These are phyloP conservation scores for Rhodofomes roseus DNA, from an alignment of 1,284 basidiomycete genomes.

Conservation along the genomic window DNA sequence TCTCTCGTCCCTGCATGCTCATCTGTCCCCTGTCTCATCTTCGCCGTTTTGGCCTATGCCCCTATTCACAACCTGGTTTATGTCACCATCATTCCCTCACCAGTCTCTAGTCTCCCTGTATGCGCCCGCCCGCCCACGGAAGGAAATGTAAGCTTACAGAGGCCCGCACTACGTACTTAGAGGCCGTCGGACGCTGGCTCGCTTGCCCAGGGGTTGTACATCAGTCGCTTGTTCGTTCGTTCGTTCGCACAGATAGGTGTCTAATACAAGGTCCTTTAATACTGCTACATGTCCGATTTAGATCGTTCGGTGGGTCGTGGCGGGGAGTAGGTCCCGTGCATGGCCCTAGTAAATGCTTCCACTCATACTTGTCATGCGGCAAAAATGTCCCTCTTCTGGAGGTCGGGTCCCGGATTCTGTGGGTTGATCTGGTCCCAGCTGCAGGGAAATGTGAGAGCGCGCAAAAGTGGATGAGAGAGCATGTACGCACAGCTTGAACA, in stretches of 20 bases:
- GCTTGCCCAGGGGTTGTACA: neutral
- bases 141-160: neutral
- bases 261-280: neutral
- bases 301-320: no score
- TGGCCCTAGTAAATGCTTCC: no score
- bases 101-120: neutral
- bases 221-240: neutral
- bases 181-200: neutral
- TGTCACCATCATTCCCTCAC: neutral
- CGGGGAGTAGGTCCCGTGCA: no score
- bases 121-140: neutral
- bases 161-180: neutral
- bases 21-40: neutral
- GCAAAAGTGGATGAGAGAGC: neutral
- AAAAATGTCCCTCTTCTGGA: slow-evolving; percentile 8
- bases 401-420: slow-evolving; percentile 6
- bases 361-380: no score
- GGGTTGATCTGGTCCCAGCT: slow-evolving; percentile 18
- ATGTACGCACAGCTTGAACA: slow-evolving; percentile 48
- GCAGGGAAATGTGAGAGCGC: neutral
- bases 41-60: neutral
- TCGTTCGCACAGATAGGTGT: neutral
- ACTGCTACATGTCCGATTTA: neutral
- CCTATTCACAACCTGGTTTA: neutral
- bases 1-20: neutral